Base-by-base conservation (phyloP, 164 flowering plant species). In the Piper betle region DNA sequence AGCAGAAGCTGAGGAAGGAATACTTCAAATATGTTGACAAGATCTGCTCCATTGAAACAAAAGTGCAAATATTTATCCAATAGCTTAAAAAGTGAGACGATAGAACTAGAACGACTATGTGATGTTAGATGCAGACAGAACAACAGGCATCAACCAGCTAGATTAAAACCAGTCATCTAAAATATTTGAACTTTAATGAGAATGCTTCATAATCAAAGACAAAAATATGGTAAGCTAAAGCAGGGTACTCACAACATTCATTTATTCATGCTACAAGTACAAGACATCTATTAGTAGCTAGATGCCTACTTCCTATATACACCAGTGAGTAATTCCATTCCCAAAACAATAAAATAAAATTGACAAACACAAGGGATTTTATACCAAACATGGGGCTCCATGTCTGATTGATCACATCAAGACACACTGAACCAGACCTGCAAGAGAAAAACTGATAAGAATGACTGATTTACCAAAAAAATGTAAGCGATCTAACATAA, bases 321-420 rank as follows among this genome's bases (percentile, higher is more conserved):
- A n/a, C n/a, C n/a, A n/a, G n/a, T n/a, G n/a, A n/a, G n/a, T n/a
- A n/a, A n/a, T n/a, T n/a, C n/a, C n/a, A n/a, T n/a, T n/a, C n/a
- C n/a, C n/a, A n/a, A n/a, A n/a, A n/a, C n/a, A n/a, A n/a, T n/a
- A n/a, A n/a, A 43, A 2, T 3, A 43, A 43, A 15, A 43, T 43
- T 10, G 12, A 43, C 12, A 10, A 43, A 43, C 50, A 43, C 1
- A 43, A 41, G 43, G 50, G 50, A 2, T 7, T 43, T 43, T 7
- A 3, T 85, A 88, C 96, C 96, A 64, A 88, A 88, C 96, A 88
- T 88, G 19, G 96, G 96, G 75, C 92, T 88, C 96, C 96, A 88
- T 6, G 88, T 82, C 67, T 88, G 90, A 68, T 86, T 85, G 69
- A 88, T 84, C 33, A 88, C 96, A 77, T 88, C 96, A 38, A 88